phyloP scores from a whole-genome alignment of 2,329 filamentous ascomycete species.

The Aspergillus sp. region DNA sequence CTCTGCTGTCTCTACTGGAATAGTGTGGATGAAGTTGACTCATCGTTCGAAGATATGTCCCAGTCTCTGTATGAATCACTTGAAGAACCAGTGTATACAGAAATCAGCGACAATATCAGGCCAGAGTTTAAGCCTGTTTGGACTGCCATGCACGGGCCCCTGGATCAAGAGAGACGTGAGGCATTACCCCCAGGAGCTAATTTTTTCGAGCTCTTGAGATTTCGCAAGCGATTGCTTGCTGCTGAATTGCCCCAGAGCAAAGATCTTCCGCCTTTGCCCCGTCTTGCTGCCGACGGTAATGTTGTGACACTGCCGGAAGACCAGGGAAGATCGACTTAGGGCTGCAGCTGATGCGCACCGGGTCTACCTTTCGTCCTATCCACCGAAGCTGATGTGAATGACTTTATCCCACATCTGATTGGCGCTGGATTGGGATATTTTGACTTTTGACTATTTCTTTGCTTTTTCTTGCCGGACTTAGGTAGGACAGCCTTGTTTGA shows the following conservation, averaged over 20 bases:
- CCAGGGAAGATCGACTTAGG: no score
- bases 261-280: background rate
- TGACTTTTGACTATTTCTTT: no score
- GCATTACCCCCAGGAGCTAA: no score
- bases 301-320: no score
- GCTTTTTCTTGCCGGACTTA: no score
- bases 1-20: background rate
- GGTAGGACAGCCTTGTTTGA: no score
- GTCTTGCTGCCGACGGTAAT: background rate
- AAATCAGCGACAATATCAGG: background rate
- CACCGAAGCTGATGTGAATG: no score
- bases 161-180: background rate
- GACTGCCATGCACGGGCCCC: background rate
- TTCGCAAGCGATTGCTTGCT: background rate
- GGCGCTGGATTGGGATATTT: no score
- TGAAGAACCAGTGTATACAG: background rate
- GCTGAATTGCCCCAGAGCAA: background rate
- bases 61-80: no score
- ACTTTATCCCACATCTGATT: no score
- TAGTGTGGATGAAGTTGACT: background rate
- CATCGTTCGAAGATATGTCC: background rate
- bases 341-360: no score
- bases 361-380: no score
- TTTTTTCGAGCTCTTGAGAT: background rate
- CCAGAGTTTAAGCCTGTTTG: background rate